Conservation (phyloP, 2,329 filamentous ascomycete genomes). For the Penicillium concentricum region DNA sequence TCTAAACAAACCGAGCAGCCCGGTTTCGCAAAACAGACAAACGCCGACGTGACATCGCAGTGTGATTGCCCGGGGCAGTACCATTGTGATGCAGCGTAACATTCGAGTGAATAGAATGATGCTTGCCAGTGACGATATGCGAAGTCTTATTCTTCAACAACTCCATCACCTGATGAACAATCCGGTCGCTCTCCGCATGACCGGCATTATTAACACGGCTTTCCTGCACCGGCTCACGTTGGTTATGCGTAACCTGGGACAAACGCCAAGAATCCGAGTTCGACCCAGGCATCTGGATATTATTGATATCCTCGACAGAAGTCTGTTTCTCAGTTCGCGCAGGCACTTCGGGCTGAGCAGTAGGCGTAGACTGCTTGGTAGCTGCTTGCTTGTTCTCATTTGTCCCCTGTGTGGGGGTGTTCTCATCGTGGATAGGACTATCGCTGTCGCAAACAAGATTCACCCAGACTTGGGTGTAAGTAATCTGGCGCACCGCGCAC, state of each 20-base stretch:
- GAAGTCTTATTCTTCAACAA: constrained; percentile 15
- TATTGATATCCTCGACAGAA: constrained; percentile 5
- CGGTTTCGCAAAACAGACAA: constrained; percentile 23
- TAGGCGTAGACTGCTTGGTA: background rate
- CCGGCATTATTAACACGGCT: constrained; percentile 19
- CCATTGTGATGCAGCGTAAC: constrained; percentile 12
- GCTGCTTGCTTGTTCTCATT: background rate
- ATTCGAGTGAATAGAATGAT: constrained; percentile 13
- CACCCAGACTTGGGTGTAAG: constrained; percentile 32
- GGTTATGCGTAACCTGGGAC: constrained; percentile 6
- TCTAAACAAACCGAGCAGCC: constrained; percentile 1
- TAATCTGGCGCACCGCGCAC: constrained; percentile 26
- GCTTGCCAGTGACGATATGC: constrained; percentile 16
- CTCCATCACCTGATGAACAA: constrained; percentile 20
- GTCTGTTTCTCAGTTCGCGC: constrained; percentile 12
- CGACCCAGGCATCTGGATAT: constrained; percentile 23
- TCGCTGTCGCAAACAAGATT: constrained; percentile 28
- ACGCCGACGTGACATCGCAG: constrained; percentile 19
- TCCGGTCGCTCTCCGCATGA: constrained; percentile 17
- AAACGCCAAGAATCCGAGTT: constrained; percentile 18
- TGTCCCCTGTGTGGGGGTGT: background rate
- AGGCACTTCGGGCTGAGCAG: background rate
- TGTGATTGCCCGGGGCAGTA: constrained; percentile 13
- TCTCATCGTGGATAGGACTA: background rate
- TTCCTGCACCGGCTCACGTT: constrained; percentile 19